A percentile compares a stretch with the other conserved stretches of the same genome.
phyloP scores from a whole-genome alignment of 1,284 basidiomycete genomes.

The Cryptococcus floricola region DNA sequence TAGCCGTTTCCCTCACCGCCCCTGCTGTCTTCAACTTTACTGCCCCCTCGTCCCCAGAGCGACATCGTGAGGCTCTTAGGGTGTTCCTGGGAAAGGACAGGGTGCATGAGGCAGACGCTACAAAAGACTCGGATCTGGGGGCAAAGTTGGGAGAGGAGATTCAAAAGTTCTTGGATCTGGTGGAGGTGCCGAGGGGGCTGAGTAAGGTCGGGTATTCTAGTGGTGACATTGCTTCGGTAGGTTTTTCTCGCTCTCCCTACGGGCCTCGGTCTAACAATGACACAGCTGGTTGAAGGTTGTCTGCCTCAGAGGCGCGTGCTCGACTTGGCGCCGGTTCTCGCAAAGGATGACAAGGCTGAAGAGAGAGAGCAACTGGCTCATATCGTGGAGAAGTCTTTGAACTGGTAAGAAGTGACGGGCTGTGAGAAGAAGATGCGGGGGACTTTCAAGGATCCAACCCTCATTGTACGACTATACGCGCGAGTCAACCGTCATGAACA shows the following conservation, averaged over 20 bases:
- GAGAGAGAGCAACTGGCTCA: constrained; percentile 69
- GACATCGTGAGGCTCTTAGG: constrained; percentile 82
- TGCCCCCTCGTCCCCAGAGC: constrained; percentile 80
- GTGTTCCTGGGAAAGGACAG: constrained; percentile 70
- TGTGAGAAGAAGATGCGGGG: background rate
- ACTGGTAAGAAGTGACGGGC: constrained; percentile 27
- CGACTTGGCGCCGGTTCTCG: constrained; percentile 42
- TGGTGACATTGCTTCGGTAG: constrained; percentile 34
- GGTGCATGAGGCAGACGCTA: constrained; percentile 65
- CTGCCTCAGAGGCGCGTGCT: constrained; percentile 46
- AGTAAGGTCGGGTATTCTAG: constrained; percentile 73
- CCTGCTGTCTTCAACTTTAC: constrained; percentile 90
- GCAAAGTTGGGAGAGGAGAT: constrained; percentile 81
- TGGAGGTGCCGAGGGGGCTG: constrained; percentile 82
- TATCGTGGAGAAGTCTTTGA: constrained; percentile 57
- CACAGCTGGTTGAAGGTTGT: constrained; percentile 43
- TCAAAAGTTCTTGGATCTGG: constrained; percentile 78
- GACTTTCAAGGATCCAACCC: background rate
- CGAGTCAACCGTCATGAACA: background rate
- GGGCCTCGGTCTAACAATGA: background rate
- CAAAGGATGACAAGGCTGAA: constrained; percentile 68
- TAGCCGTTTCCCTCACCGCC: constrained; percentile 84
- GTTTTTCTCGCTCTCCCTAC: constrained; percentile 1
- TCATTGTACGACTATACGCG: background rate
- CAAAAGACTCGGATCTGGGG: constrained; percentile 80